phyloP scores from a whole-genome alignment of 805 yeast species.

The Lachancea sp. region DNA sequence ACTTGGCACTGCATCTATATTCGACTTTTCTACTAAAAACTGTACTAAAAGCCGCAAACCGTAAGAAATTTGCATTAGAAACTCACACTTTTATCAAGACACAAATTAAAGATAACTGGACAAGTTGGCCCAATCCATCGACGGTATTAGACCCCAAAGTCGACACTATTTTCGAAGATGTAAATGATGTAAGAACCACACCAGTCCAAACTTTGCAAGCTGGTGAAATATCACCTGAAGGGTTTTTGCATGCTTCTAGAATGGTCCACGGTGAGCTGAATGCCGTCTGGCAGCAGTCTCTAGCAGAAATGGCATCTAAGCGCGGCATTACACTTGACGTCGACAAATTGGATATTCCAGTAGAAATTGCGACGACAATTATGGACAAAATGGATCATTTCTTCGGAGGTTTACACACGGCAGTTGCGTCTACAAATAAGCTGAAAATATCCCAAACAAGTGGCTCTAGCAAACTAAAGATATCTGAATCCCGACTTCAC shows the following conservation, averaged over 20 bases:
- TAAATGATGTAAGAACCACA: neutral
- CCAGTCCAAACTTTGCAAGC: slow-evolving; percentile 4
- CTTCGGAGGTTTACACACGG: slow-evolving; percentile 24
- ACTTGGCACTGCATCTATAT: slow-evolving; percentile 61
- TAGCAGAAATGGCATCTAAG: slow-evolving; percentile 16
- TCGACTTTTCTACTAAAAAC: slow-evolving; percentile 40
- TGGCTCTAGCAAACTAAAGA: slow-evolving; percentile 10
- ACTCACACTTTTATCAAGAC: slow-evolving; percentile 33
- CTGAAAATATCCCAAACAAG: slow-evolving; percentile 17
- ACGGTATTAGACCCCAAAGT: slow-evolving; percentile 29
- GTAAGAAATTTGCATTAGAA: slow-evolving; percentile 28
- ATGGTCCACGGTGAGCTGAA: slow-evolving; percentile 26
- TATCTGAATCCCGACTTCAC: slow-evolving; percentile 2
- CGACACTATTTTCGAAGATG: slow-evolving; percentile 23
- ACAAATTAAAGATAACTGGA: slow-evolving; percentile 39
- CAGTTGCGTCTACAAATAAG: slow-evolving; percentile 22
- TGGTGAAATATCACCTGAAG: slow-evolving; percentile 24
- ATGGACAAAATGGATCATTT: slow-evolving; percentile 25
- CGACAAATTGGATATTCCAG: slow-evolving; percentile 22
- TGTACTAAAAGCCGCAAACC: slow-evolving; percentile 23
- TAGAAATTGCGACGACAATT: slow-evolving; percentile 15
- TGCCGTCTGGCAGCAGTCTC: slow-evolving; percentile 25
- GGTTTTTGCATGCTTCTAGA: slow-evolving; percentile 21
- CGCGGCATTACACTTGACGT: slow-evolving; percentile 20
- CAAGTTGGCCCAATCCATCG: slow-evolving; percentile 52